Conservation (phyloP, 441 rosid genomes). For the Isatis lusitanica region DNA sequence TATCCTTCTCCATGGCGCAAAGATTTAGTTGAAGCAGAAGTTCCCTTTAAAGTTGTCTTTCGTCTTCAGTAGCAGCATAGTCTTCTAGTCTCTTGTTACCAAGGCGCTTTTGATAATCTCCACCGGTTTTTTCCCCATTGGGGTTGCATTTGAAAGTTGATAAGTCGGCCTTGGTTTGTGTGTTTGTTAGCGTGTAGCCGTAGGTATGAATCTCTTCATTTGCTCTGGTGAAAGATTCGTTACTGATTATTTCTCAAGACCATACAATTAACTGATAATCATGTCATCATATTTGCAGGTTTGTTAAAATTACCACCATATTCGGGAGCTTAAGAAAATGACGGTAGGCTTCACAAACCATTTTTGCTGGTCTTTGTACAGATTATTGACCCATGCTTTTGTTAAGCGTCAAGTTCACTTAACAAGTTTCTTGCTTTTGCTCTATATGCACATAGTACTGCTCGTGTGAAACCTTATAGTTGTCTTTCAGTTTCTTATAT, state of each 20-base stretch:
- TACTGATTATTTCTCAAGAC: not conserved
- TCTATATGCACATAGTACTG: conserved; percentile 16
- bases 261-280: not conserved
- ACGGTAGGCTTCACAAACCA: conserved; percentile 16
- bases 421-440: conserved; percentile 14
- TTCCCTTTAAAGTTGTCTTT: not conserved
- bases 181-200: not conserved
- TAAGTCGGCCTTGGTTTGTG: conserved; percentile 8
- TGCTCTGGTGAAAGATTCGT: not conserved
- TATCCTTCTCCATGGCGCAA: not conserved
- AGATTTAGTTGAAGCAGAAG: conserved; percentile 5
- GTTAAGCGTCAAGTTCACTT: conserved; percentile 14
- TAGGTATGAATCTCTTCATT: conserved; percentile 20
- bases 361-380: conserved; percentile 24
- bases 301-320: conserved; percentile 18
- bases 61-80: not conserved
- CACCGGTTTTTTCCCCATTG: not conserved
- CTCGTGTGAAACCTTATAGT: not conserved
- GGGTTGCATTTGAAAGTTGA: conserved; percentile 19
- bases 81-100: not conserved
- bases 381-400: not conserved
- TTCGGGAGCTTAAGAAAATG: conserved; percentile 7
- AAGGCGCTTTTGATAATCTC: not conserved
- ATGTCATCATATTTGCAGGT: conserved; percentile 8
- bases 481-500: conserved; percentile 1